These are phyloP conservation scores for Mycena olivaceomarginata DNA, from an alignment of 768 basidiomycete species.

Conservation along the genomic window DNA sequence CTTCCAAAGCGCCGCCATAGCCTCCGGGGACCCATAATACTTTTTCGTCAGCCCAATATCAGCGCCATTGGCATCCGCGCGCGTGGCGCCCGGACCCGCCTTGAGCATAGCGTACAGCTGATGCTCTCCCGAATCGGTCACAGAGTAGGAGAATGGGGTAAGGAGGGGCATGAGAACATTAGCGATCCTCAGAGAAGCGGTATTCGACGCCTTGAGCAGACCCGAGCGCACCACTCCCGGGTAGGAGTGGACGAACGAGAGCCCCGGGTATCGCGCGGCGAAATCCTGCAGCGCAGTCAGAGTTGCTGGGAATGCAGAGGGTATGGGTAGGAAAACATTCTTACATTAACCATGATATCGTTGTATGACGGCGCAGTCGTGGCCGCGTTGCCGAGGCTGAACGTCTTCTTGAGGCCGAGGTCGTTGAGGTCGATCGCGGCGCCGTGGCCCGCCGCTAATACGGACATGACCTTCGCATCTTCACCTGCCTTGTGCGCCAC, in stretches of 20 bases:
- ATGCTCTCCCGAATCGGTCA: constrained; percentile 19
- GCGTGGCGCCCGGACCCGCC: constrained; percentile 12
- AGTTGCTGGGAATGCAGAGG: neutral
- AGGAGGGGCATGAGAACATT: neutral
- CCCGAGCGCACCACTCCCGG: constrained; percentile 44
- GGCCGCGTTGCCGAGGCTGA: constrained; percentile 55
- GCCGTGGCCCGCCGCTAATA: constrained; percentile 59
- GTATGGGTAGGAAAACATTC: neutral
- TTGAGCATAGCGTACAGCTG: constrained; percentile 25
- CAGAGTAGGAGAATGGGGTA: constrained; percentile 2
- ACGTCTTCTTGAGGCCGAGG: constrained; percentile 69
- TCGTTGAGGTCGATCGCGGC: constrained; percentile 64
- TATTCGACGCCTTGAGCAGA: constrained; percentile 10
- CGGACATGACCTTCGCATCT: constrained; percentile 68
- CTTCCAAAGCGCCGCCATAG: constrained; percentile 22
- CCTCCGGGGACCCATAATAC: constrained; percentile 18
- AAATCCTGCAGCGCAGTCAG: constrained; percentile 50
- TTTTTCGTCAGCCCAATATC: constrained; percentile 1
- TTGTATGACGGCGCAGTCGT: constrained; percentile 65
- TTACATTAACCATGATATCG: constrained; percentile 71
- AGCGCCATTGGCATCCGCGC: constrained; percentile 6
- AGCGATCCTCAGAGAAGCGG: neutral
- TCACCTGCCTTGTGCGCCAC: constrained; percentile 65
- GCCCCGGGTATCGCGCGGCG: constrained; percentile 51
- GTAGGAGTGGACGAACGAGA: constrained; percentile 59